Percentiles rank a stretch among this genome's conserved stretches.
These are phyloP conservation scores for maize (Zea mays) DNA, from an alignment of 176 grass and related monocot genomes.

Conservation along the genomic window DNA sequence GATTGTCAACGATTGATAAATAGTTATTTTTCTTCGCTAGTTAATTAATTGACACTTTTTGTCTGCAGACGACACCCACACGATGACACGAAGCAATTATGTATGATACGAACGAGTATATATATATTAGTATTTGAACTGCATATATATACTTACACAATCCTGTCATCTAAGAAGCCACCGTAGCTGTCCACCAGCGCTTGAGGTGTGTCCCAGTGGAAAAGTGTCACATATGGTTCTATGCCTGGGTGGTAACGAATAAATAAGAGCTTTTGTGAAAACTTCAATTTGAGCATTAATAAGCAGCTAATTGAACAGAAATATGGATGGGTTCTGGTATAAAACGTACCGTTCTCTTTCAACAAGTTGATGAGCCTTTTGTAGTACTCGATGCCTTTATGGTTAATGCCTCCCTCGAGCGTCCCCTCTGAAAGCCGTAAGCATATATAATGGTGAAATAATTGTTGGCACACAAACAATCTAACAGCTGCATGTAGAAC, in stretches of 20 bases:
- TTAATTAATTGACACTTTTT: too few relatives aligned
- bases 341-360: background rate
- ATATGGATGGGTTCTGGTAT: too few relatives aligned
- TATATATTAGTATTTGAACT: too few relatives aligned
- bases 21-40: background rate
- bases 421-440: background rate
- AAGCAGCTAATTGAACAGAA: too few relatives aligned
- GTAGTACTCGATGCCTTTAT: background rate
- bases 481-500: background rate
- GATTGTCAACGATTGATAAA: background rate
- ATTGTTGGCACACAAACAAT: background rate
- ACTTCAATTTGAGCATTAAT: too few relatives aligned
- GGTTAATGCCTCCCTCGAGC: background rate
- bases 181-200: background rate
- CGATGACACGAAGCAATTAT: too few relatives aligned
- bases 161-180: slow-evolving; percentile 13
- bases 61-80: too few relatives aligned
- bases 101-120: too few relatives aligned
- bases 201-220: slow-evolving; percentile 34
- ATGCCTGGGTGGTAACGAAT: slow-evolving; percentile 8
- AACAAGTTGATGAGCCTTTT: background rate
- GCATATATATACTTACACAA: slow-evolving; percentile 20
- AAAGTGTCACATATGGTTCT: slow-evolving; percentile 27
- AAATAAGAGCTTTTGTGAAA: background rate
- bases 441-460: background rate